A percentile compares a stretch with the other conserved stretches of the same genome.
phyloP scores from a whole-genome alignment of 441 rosid genomes.

The Omphalea diandra region DNA sequence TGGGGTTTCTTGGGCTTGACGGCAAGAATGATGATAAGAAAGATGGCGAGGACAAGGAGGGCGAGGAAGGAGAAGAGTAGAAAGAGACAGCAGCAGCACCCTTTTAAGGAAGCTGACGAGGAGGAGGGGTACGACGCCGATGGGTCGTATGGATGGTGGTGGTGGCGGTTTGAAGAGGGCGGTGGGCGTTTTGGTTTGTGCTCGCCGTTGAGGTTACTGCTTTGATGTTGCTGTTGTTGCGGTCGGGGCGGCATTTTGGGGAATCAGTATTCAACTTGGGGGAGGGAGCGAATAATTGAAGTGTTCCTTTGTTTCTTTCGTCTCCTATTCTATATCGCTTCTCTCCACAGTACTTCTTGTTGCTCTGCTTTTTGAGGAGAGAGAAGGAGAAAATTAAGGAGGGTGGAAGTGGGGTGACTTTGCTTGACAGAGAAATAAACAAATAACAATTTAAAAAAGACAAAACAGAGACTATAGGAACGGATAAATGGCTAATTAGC shows the following conservation, averaged over 20 bases:
- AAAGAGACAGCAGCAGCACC: constrained; percentile 97
- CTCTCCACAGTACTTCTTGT: too few relatives aligned
- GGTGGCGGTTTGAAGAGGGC: constrained; percentile 25
- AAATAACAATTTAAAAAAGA: too few relatives aligned
- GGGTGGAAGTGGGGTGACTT: constrained; percentile 1
- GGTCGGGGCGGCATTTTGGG: constrained; percentile 12
- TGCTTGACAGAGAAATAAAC: constrained; percentile 6
- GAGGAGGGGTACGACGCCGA: constrained; percentile 38
- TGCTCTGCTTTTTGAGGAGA: neutral
- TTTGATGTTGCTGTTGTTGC: neutral
- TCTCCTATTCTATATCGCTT: too few relatives aligned
- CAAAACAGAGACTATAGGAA: too few relatives aligned
- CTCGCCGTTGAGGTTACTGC: constrained; percentile 4
- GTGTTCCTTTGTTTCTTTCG: too few relatives aligned
- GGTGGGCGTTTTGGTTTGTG: constrained; percentile 11
- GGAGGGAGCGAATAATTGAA: too few relatives aligned
- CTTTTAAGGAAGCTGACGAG: constrained; percentile 74
- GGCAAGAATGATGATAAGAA: constrained; percentile 71
- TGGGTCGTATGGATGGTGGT: constrained; percentile 49
- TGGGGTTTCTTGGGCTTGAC: constrained; percentile 94
- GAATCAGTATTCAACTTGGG: neutral
- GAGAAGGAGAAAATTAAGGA: neutral
- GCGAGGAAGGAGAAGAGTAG: constrained; percentile 78
- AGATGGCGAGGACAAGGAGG: constrained; percentile 64
- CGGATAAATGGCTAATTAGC: too few relatives aligned